Evolutionary conservation across 2,329 filamentous ascomycete genomes (phyloP), one percentile per base, ranked within the genome.

Genomic region (Alternaria sp.): DNA sequence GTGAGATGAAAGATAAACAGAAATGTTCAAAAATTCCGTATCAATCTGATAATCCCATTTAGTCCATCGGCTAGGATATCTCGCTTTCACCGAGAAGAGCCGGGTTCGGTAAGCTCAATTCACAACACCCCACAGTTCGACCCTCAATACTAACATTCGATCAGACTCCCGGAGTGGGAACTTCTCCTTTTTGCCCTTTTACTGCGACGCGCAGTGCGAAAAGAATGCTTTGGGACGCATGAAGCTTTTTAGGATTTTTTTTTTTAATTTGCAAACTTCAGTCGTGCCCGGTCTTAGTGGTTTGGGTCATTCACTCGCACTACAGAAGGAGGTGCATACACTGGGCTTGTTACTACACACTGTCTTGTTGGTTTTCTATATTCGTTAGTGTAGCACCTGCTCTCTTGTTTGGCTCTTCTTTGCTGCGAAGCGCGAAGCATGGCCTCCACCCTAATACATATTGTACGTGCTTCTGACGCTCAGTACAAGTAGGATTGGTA

Each of bases 1-100:
- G 21, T 21, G 21, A 21, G 21, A 21, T 21, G 21, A 25, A 25
- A 25, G 3, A 25, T 25, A 8, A 8, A 25, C 23, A 4, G 6
- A 25, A 25, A 5, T 25, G 23, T 4, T 25, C 23, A 25, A 8
- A 25, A 2, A 8, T 25, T 25, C 4, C 23, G 1, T 8, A 25
- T 26, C 25, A 26, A 26, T 6, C 25, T 2, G 5, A 28, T 30
- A 10, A 30, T 61, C 59, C 59, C 46, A 43, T 37, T 18, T 61
- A 56, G 59, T 61, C 59, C 47, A 61, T 61, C 59, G 59, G 59
- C 54, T 61, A 61, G 59, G 59, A 61, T 61, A 58, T 57, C 59
- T 57, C 59, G 59, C 59, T 61, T 61, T 61, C 59, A 61, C 26
- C 59, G 59, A 57, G 59, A 57, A 56, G 59, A 56, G 59, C 59